phyloP scores from a whole-genome alignment of 2,329 filamentous ascomycete species.

The Botrytis deweyae region DNA sequence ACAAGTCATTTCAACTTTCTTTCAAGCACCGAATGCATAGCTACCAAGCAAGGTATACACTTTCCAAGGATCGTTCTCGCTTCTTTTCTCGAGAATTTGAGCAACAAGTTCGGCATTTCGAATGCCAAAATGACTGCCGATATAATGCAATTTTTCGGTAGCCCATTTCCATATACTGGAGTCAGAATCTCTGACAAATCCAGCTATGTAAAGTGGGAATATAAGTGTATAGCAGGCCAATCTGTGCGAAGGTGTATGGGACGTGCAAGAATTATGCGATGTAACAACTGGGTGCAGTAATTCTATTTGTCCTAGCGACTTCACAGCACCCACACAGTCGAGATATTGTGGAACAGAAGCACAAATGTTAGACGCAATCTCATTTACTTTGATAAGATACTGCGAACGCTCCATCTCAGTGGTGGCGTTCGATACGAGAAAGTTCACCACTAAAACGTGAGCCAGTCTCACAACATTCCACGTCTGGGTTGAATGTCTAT shows the following conservation, averaged over 20 bases:
- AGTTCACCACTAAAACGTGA: conserved; percentile 22
- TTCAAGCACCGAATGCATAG: conserved; percentile 25
- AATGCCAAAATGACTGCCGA: conserved; percentile 25
- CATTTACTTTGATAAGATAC: conserved; percentile 15
- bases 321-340: conserved; percentile 15
- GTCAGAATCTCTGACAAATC: conserved; percentile 10
- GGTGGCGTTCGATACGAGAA: conserved; percentile 3
- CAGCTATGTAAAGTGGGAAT: conserved; percentile 24
- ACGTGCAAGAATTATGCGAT: background rate
- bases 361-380: conserved; percentile 15
- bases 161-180: conserved; percentile 18
- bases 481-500: conserved; percentile 22
- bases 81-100: conserved; percentile 19
- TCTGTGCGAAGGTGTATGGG: conserved; percentile 2
- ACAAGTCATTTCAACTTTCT: background rate
- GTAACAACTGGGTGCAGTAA: background rate
- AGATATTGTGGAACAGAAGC: conserved; percentile 26
- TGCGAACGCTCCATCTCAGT: background rate
- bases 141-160: conserved; percentile 22
- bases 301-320: background rate
- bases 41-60: conserved; percentile 27
- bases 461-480: conserved; percentile 23
- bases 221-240: conserved; percentile 24
- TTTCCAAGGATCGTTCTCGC: conserved; percentile 17
- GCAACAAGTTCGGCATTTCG: conserved; percentile 27